Evolutionary conservation across 176 grass and related monocot genomes (phyloP), one percentile per base, ranked within the genome.

Genomic region (Oryza glumipatula): DNA sequence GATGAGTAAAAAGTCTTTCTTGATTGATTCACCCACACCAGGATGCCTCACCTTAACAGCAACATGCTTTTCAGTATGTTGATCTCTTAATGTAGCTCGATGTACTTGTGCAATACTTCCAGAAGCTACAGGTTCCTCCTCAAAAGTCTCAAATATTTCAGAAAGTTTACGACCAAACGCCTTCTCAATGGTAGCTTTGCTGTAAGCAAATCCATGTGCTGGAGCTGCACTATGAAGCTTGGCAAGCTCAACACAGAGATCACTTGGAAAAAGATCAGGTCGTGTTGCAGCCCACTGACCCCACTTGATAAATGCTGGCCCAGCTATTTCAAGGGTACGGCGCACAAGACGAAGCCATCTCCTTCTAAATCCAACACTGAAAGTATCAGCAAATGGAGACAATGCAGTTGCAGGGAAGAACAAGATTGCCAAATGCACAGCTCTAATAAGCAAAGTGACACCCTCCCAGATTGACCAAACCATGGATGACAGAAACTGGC

Each of bases 221-320:
- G 95, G 95, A 78, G 95, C 95, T n/a, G 87, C 85, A 9, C 87
- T 87, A 67, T 98, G 95, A 88, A 98, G 91, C 83, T 95, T 98
- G 73, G 95, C 73, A 63, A 98, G 95, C 87, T 98, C 92, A 61
- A 95, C 78, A 60, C 95, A 98, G 1, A 98, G 84, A 89, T 98
- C 93, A 90, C 88, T 95, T 69, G 95, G 95, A 60, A 98, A 98
- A 75, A 98, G 89, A 77, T 98, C 95, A 23, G 95, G 95, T 4
- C 95, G 86, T 54, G 95, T 98, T 54, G 95, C 95, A 81, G 93
- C 95, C 95, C 95, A 98, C 88, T 98, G 95, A 68, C 95, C 95
- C 95, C 95, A 98, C 78, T 98, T 98, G 84, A 98, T 98, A 82
- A 95, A 98, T 33, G 95, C 95, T 63, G 95, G 95, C 7, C 95